A percentile compares a stretch with the other conserved stretches of the same genome.
These are phyloP conservation scores for Hypoxylon fuscum DNA, from an alignment of 495 filamentous ascomycete genomes.

Conservation along the genomic window DNA sequence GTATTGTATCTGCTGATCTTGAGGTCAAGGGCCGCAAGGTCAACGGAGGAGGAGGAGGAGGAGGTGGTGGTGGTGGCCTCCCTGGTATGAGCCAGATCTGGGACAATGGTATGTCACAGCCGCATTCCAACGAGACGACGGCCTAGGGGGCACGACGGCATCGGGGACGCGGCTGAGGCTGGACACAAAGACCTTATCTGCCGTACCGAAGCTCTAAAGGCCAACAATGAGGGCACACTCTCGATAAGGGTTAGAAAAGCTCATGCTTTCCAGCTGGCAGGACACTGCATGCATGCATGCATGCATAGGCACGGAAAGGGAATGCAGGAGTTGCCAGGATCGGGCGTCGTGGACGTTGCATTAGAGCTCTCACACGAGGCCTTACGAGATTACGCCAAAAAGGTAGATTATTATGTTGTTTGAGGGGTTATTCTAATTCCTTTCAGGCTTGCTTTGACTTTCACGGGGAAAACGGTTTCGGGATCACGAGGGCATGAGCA, in stretches of 20 bases:
- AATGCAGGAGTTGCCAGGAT: slow-evolving; percentile 33
- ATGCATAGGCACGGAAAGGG: slow-evolving; percentile 2
- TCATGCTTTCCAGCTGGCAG: too few species aligned
- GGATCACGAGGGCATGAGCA: too few species aligned
- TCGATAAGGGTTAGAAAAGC: too few species aligned
- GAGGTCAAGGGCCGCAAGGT: slow-evolving; percentile 77
- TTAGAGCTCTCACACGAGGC: slow-evolving; percentile 2
- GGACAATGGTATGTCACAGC: slow-evolving; percentile 22
- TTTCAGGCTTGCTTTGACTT: too few species aligned
- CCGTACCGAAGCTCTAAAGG: too few species aligned
- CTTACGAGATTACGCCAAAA: slow-evolving; percentile 13
- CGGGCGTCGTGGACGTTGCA: slow-evolving; percentile 33
- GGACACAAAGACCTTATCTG: too few species aligned
- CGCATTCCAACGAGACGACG: slow-evolving; percentile 4
- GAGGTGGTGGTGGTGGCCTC: slow-evolving; percentile 2
- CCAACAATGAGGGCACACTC: too few species aligned
- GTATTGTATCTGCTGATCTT: slow-evolving; percentile 75
- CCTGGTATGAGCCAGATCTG: slow-evolving; percentile 37
- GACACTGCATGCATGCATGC: too few species aligned
- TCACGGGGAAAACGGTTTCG: too few species aligned
- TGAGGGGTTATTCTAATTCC: too few species aligned
- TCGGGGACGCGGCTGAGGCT: too few species aligned
- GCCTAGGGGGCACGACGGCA: background rate
- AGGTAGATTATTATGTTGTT: slow-evolving; percentile 3
- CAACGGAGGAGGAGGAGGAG: slow-evolving; percentile 33